phyloP scores from a whole-genome alignment of 2,329 filamentous ascomycete genomes.

The Escovopsis sp. region DNA sequence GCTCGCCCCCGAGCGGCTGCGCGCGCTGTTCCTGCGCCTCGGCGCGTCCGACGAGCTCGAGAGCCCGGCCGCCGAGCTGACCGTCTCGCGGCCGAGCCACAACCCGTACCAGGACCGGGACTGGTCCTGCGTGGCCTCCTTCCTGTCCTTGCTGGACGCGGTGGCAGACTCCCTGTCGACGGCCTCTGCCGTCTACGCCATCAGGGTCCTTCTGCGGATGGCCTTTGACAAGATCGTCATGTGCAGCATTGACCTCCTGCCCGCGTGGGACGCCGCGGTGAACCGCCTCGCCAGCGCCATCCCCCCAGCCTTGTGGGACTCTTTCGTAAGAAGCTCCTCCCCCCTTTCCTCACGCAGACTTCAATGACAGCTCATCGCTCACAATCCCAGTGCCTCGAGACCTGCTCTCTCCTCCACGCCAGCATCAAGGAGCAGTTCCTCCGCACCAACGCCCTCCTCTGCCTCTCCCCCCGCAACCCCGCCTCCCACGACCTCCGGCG shows the following conservation, averaged over 20 bases:
- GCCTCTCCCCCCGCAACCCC: slow-evolving; percentile 38
- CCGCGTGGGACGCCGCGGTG: slow-evolving; percentile 27
- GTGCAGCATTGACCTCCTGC: slow-evolving; percentile 26
- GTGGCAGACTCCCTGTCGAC: slow-evolving; percentile 23
- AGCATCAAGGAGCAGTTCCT: slow-evolving; percentile 34
- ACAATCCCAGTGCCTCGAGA: slow-evolving; percentile 31
- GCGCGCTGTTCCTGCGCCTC: slow-evolving; percentile 41
- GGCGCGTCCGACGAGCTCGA: slow-evolving; percentile 38
- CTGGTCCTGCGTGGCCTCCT: slow-evolving; percentile 30
- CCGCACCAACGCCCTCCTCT: slow-evolving; percentile 41
- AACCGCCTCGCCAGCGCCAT: slow-evolving; percentile 28
- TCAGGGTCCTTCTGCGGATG: slow-evolving; percentile 37
- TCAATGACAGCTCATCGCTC: slow-evolving; percentile 1
- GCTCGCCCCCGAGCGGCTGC: slow-evolving; percentile 29
- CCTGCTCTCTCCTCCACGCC: slow-evolving; percentile 31
- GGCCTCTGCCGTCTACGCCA: slow-evolving; percentile 22
- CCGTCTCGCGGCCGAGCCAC: slow-evolving; percentile 9
- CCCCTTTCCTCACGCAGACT: neutral
- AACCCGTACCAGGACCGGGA: slow-evolving; percentile 24
- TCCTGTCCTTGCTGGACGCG: slow-evolving; percentile 27
- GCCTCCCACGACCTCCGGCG: slow-evolving; percentile 46
- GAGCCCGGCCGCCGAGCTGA: slow-evolving; percentile 10
- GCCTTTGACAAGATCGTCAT: slow-evolving; percentile 37
- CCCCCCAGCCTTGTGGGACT: slow-evolving; percentile 21
- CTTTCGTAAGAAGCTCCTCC: slow-evolving; percentile 24